phyloP scores from a whole-genome alignment of 1,284 basidiomycete genomes.

The Microbotryum intermedium region DNA sequence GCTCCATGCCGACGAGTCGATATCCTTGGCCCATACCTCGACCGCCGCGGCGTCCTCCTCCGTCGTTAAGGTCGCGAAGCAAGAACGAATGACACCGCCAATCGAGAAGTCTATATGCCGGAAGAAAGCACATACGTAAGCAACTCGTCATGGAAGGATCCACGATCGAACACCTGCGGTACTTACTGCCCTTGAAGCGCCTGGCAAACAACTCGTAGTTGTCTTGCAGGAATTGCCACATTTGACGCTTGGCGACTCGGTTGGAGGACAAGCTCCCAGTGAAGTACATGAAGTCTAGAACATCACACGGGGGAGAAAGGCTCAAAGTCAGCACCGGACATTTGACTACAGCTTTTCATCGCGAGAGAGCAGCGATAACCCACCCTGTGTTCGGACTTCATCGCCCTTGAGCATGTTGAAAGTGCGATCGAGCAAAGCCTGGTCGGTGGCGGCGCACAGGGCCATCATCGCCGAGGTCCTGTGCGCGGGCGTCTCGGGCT shows the following conservation, averaged over 20 bases:
- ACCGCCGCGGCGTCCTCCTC: slow-evolving; percentile 59
- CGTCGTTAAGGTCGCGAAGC: slow-evolving; percentile 48
- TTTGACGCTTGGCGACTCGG: slow-evolving; percentile 34
- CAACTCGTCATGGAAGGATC: too few species aligned
- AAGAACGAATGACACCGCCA: slow-evolving; percentile 7
- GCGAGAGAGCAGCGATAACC: too few species aligned
- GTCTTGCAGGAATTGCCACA: slow-evolving; percentile 39
- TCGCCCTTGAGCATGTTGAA: slow-evolving; percentile 27
- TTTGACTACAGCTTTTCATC: too few species aligned
- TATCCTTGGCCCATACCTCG: slow-evolving; percentile 49
- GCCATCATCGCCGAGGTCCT: slow-evolving; percentile 39
- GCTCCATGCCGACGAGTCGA: slow-evolving; percentile 9
- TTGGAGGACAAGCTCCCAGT: slow-evolving; percentile 37
- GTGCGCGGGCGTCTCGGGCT: slow-evolving; percentile 52
- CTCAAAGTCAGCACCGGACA: too few species aligned
- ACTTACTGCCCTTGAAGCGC: slow-evolving; percentile 51
- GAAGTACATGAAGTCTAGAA: slow-evolving; percentile 31
- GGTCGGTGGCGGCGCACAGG: slow-evolving; percentile 35
- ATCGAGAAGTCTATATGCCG: slow-evolving; percentile 4
- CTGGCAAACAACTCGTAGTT: slow-evolving; percentile 41
- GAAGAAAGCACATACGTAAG: not conserved
- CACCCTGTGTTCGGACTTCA: slow-evolving; percentile 39
- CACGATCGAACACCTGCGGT: not conserved
- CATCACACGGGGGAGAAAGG: too few species aligned
- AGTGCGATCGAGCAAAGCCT: slow-evolving; percentile 37